Evolutionary conservation across 192 early-diverging fungal genomes (phyloP), one percentile per base, ranked within the genome.

Genomic region (Coemansia biformis): DNA sequence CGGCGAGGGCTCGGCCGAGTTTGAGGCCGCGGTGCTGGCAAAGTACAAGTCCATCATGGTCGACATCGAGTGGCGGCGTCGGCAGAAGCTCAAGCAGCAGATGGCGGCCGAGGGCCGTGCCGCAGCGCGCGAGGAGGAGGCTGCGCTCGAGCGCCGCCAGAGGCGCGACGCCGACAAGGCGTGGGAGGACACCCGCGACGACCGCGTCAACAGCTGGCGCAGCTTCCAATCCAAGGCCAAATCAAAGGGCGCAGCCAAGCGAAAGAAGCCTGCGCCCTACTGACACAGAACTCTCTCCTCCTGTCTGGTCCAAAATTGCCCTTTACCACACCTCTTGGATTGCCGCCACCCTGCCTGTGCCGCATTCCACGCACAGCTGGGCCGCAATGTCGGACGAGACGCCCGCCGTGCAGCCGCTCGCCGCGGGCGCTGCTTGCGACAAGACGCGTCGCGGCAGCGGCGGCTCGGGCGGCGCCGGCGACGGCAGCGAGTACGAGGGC

Each of bases 131-230:
- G 54, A 56, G 13, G 69, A 73, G 38, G 57, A 65, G 39, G 30
- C 13, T 13, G 49, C 35, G 1, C 24, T 14, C 14, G 52, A 56
- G 42, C 47, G 38, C 30, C 56, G 42, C 28, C 54, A 34, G 29
- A 65, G 56, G 35, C 51, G 54, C 10, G 49, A 65, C 10, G 52
- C 32, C 9, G 62, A 73, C 3, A 59, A 53, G 44, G 69, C 48
- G 8, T 73, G 69, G 69, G 63, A 73, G 21, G 63, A 60, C 14
- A 30, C 31, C 7, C 52, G 69, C 9, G 69, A 73, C n/a, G 57
- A 57, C 16, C 57, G 69, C 1, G 69, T 73, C 14, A 57, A 34
- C 43, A 65, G 57, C 54, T 73, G 69, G 69, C 51, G 69, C 9
- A 45, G 28, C 34, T 73, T 73, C 30, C 51, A 60, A 31, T 38